phyloP scores from a whole-genome alignment of 768 basidiomycete species.

The Inosperma sp. region DNA sequence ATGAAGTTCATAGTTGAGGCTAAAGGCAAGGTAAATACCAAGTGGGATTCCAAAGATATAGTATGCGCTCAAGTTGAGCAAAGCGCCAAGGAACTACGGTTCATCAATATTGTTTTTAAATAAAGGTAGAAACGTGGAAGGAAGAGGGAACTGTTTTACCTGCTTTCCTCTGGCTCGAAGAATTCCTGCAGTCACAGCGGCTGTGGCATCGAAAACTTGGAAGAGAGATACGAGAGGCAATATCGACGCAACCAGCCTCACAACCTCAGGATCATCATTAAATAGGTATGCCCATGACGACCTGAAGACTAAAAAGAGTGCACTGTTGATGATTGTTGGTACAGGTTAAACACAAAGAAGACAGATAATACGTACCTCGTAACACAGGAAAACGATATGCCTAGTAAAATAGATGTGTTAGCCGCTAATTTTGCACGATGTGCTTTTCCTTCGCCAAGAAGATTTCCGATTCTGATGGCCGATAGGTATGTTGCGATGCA shows the following conservation, averaged over 20 bases:
- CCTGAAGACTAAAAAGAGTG: constrained; percentile 56
- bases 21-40: constrained; percentile 74
- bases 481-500: background rate
- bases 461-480: constrained; percentile 68
- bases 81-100: constrained; percentile 61
- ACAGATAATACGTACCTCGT: constrained; percentile 46
- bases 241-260: constrained; percentile 59
- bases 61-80: constrained; percentile 79
- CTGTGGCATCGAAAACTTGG: constrained; percentile 81
- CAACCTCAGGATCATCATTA: constrained; percentile 60
- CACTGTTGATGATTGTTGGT: constrained; percentile 29
- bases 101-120: too few species aligned
- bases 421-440: constrained; percentile 68
- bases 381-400: constrained; percentile 57
- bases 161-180: constrained; percentile 74
- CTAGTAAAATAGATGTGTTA: constrained; percentile 59
- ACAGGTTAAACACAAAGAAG: background rate
- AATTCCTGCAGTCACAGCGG: constrained; percentile 67
- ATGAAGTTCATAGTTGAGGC: constrained; percentile 40
- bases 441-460: constrained; percentile 77
- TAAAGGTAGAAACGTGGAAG: too few species aligned
- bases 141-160: background rate
- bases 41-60: constrained; percentile 81
- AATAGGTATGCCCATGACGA: constrained; percentile 70
- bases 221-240: constrained; percentile 73